A percentile compares a stretch with the other conserved stretches of the same genome.
Conservation (phyloP, 73 alveolate genomes). For the Tetrahymena elliotti region DNA sequence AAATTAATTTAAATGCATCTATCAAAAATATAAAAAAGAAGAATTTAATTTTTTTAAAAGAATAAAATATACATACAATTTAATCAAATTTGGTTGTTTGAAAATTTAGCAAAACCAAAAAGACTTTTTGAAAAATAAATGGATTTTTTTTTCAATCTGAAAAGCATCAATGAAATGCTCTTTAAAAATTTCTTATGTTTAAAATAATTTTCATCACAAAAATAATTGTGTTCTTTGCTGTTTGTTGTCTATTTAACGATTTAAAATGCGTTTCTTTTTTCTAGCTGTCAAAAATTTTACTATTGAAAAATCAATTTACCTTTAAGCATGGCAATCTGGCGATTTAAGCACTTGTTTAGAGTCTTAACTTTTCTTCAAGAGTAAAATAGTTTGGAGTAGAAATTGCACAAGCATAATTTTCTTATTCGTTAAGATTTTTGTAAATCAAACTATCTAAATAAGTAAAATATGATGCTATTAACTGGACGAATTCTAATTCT, state of each 20-base stretch:
- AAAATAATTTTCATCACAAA: too few relatives aligned
- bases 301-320: neutral
- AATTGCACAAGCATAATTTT: neutral
- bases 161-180: too few relatives aligned
- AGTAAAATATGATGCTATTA: neutral
- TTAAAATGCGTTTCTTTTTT: too few relatives aligned
- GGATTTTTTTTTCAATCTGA: too few relatives aligned
- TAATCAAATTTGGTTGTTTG: too few relatives aligned
- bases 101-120: too few relatives aligned
- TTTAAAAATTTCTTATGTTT: too few relatives aligned
- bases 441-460: neutral
- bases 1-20: neutral
- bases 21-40: neutral
- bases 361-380: neutral
- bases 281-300: neutral
- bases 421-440: neutral
- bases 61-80: too few relatives aligned
- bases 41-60: neutral
- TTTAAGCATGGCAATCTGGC: neutral
- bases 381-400: neutral
- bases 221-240: too few relatives aligned
- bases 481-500: neutral
- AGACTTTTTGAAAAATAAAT: too few relatives aligned
- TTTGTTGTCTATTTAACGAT: neutral
- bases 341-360: neutral